phyloP scores from a whole-genome alignment of 768 basidiomycete species.

The Kwoniella sp. region DNA sequence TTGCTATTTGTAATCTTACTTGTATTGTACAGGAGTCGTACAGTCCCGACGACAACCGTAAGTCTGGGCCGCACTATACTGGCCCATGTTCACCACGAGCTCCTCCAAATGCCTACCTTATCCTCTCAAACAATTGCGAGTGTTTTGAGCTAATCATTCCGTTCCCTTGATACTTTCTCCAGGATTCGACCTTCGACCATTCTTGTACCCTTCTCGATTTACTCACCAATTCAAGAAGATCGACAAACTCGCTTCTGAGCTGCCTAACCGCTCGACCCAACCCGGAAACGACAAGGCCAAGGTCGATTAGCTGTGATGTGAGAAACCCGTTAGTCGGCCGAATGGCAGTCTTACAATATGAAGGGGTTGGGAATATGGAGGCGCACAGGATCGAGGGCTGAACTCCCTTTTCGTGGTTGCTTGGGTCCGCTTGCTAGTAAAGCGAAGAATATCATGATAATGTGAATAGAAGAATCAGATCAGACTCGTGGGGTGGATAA shows the following conservation, averaged over 20 bases:
- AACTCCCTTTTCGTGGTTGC: too few species aligned
- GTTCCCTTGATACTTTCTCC: neutral
- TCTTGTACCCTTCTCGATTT: conserved; percentile 92
- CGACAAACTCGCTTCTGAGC: conserved; percentile 74
- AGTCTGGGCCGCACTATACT: conserved; percentile 42
- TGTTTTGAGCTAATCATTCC: too few species aligned
- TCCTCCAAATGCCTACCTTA: neutral
- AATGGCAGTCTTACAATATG: neutral
- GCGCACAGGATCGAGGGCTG: too few species aligned
- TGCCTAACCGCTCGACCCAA: conserved; percentile 61
- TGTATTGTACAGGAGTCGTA: conserved; percentile 75
- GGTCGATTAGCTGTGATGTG: conserved; percentile 44
- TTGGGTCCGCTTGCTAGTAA: too few species aligned
- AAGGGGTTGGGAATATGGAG: neutral
- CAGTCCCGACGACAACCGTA: conserved; percentile 94
- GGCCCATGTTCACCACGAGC: neutral
- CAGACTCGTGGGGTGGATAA: too few species aligned
- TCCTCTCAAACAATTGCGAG: neutral
- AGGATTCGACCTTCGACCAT: conserved; percentile 95
- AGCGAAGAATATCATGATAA: too few species aligned
- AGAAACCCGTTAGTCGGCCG: too few species aligned
- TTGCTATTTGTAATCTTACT: neutral
- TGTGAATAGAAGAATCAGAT: too few species aligned
- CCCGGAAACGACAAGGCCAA: conserved; percentile 55
- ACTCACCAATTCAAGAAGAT: conserved; percentile 97